phyloP scores from a whole-genome alignment of 495 filamentous ascomycete species.

The Penicillium fimorum region DNA sequence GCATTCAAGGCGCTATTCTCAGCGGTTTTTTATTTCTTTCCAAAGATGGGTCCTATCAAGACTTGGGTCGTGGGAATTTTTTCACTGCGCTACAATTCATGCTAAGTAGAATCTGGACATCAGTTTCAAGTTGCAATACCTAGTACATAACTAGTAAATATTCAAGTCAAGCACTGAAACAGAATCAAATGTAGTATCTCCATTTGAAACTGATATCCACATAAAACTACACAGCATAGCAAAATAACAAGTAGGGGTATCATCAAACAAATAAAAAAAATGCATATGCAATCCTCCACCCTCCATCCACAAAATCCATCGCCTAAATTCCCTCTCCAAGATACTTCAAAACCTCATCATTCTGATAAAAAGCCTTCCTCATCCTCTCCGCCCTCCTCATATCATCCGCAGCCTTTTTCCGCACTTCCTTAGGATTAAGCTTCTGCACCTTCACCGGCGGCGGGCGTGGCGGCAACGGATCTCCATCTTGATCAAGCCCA shows the following conservation, averaged over 20 bases:
- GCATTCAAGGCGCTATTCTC: constrained; percentile 20
- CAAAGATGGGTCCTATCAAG: not conserved
- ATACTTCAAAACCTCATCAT: constrained; percentile 70
- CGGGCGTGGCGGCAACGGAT: constrained; percentile 17
- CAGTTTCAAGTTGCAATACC: not conserved
- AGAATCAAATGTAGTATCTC: not conserved
- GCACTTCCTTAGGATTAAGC: constrained; percentile 68
- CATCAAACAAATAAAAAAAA: not conserved
- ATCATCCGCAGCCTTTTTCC: constrained; percentile 58
- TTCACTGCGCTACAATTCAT: not conserved
- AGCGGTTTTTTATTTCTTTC: constrained; percentile 10
- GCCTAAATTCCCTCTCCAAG: constrained; percentile 45
- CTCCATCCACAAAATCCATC: not conserved
- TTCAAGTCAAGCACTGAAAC: not conserved
- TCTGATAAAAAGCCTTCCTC: constrained; percentile 64
- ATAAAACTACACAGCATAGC: not conserved
- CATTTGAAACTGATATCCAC: not conserved
- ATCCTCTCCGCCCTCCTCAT: constrained; percentile 62
- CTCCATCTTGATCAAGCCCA: constrained; percentile 25
- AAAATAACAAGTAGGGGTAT: constrained; percentile 2
- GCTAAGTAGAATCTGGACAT: constrained; percentile 3
- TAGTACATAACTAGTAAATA: constrained; percentile 1
- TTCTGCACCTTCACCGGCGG: constrained; percentile 54
- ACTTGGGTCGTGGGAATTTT: not conserved
- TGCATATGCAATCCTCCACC: not conserved